Conservation (phyloP, 805 yeast genomes). For the Starmerella vitae region DNA sequence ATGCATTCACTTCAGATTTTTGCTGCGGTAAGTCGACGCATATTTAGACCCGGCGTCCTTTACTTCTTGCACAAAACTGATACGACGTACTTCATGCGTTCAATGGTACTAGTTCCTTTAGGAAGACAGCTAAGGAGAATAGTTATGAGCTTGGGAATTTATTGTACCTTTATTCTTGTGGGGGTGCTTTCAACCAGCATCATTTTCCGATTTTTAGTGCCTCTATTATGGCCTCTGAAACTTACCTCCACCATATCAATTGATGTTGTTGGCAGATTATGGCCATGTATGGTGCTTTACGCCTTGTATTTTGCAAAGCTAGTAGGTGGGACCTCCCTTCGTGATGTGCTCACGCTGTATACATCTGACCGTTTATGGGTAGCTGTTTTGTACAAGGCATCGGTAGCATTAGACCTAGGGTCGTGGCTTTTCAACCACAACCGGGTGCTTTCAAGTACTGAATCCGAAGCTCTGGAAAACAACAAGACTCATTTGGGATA, state of each 20-base stretch:
- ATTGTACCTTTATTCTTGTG: conserved; percentile 43
- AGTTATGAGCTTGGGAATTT: conserved; percentile 39
- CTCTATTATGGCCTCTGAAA: conserved; percentile 10
- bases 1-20: conserved; percentile 79
- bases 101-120: conserved; percentile 70
- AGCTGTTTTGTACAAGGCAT: conserved; percentile 5
- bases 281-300: conserved; percentile 9
- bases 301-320: conserved; percentile 32
- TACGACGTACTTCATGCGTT: conserved; percentile 81
- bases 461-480: conserved; percentile 31
- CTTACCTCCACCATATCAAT: conserved; percentile 2
- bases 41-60: conserved; percentile 77
- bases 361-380: conserved; percentile 26
- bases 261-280: conserved; percentile 7
- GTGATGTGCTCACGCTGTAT: conserved; percentile 49
- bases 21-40: conserved; percentile 68
- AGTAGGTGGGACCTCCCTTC: conserved; percentile 37
- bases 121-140: conserved; percentile 59
- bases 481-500: conserved; percentile 66
- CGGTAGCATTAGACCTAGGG: conserved; percentile 12
- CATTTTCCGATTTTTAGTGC: conserved; percentile 28
- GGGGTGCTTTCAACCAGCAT: conserved; percentile 64
- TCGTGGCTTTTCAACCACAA: conserved; percentile 31
- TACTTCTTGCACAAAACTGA: conserved; percentile 89
- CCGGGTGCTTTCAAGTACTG: conserved; percentile 32